These are phyloP conservation scores for Casuarina glauca DNA, from an alignment of 306 rosid species.

Conservation along the genomic window DNA sequence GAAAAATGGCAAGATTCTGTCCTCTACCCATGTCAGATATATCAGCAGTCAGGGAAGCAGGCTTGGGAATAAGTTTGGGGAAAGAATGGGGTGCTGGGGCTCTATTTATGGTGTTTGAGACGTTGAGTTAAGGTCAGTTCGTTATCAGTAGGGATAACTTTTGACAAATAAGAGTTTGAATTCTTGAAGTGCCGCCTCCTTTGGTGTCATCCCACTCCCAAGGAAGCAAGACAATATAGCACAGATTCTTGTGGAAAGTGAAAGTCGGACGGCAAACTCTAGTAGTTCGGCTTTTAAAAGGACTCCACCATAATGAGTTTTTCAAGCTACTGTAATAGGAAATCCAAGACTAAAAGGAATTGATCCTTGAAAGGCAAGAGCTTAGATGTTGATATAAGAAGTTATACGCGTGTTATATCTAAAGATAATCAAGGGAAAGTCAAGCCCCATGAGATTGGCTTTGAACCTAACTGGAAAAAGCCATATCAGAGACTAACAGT, in stretches of 20 bases:
- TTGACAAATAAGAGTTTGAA: not conserved
- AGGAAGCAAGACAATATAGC: conserved; percentile 30
- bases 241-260: conserved; percentile 32
- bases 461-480: conserved; percentile 40
- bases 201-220: conserved; percentile 14
- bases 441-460: conserved; percentile 22
- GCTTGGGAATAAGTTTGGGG: conserved; percentile 20
- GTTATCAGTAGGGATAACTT: not conserved
- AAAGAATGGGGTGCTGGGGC: conserved; percentile 15
- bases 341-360: not conserved
- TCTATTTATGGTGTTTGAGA: conserved; percentile 45
- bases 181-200: conserved; percentile 28
- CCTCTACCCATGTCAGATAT: conserved; percentile 40
- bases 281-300: conserved; percentile 20
- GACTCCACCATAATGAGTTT: conserved; percentile 14
- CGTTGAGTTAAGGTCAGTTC: not conserved
- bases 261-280: conserved; percentile 19
- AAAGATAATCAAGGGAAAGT: conserved; percentile 13
- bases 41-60: not conserved
- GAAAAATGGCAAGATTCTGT: conserved; percentile 26
- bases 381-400: not conserved
- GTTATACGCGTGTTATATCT: conserved; percentile 9
- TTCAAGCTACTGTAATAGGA: not conserved
- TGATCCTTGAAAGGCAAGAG: not conserved
- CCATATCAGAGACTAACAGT: not conserved